Conservation (phyloP, 83 land plant species). For the Diphasiastrum complanatum region DNA sequence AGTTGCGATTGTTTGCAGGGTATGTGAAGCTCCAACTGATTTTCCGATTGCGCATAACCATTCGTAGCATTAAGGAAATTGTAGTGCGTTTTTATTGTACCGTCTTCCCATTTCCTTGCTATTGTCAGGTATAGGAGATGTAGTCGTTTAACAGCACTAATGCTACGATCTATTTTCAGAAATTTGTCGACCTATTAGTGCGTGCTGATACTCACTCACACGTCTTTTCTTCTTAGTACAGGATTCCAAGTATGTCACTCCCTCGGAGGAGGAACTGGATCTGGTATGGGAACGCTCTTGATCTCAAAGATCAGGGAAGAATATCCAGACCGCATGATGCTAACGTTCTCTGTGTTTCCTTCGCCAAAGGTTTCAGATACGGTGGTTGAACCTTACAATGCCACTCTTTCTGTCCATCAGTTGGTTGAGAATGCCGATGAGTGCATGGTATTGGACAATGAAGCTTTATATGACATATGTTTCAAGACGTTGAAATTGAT, state of each 20-base stretch:
- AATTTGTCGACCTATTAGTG: no score
- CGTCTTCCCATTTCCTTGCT: no score
- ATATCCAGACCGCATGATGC: conserved; percentile 17
- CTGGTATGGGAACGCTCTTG: conserved; percentile 10
- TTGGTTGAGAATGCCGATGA: conserved; percentile 16
- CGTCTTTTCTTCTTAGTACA: no score
- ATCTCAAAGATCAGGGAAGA: conserved; percentile 19
- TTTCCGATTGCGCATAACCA: no score
- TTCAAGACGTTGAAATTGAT: conserved; percentile 6
- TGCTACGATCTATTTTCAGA: no score
- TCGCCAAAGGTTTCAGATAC: conserved; percentile 17
- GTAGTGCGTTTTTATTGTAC: no score
- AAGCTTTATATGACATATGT: conserved; percentile 7
- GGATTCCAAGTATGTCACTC: conserved; percentile 9
- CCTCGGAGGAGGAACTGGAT: conserved; percentile 10
- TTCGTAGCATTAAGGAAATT: no score
- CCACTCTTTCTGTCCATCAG: conserved; percentile 9
- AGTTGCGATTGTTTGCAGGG: conserved; percentile 22
- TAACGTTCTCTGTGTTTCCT: conserved; percentile 12
- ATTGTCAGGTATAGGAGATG: no score
- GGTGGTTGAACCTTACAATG: conserved; percentile 16
- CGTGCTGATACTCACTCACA: no score
- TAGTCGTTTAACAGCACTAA: no score
- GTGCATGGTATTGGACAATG: conserved; percentile 15
- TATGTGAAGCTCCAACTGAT: not conserved